These are phyloP conservation scores for Fusarium dimerum DNA, from an alignment of 2,329 filamentous ascomycete genomes.

Conservation along the genomic window DNA sequence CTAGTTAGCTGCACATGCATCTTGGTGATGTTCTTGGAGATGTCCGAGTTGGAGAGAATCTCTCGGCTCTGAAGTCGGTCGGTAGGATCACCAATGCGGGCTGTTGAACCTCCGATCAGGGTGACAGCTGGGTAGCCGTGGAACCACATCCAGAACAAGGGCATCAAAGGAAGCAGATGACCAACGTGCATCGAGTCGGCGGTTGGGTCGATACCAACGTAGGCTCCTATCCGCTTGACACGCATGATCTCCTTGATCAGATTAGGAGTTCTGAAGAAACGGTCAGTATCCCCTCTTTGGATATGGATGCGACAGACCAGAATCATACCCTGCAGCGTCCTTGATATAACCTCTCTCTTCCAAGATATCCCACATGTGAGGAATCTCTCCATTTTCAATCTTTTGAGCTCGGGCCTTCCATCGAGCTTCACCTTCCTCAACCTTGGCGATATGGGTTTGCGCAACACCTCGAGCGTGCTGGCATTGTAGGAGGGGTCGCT, in stretches of 20 bases:
- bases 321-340: conserved; percentile 68
- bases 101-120: conserved; percentile 73
- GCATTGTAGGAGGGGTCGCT: conserved; percentile 23
- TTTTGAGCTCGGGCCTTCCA: conserved; percentile 51
- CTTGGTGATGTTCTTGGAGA: conserved; percentile 65
- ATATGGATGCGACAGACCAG: not conserved
- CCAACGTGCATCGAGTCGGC: conserved; percentile 78
- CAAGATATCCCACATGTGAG: conserved; percentile 63
- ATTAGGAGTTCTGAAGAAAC: conserved; percentile 41
- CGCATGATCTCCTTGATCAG: conserved; percentile 65
- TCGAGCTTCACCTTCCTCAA: conserved; percentile 39
- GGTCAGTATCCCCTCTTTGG: conserved; percentile 1
- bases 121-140: conserved; percentile 69
- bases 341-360: conserved; percentile 75
- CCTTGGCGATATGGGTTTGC: conserved; percentile 46
- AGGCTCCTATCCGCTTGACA: conserved; percentile 67
- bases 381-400: conserved; percentile 51
- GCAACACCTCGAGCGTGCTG: conserved; percentile 39
- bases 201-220: conserved; percentile 82
- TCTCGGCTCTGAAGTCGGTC: conserved; percentile 65
- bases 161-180: conserved; percentile 80
- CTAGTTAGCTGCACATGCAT: conserved; percentile 70
- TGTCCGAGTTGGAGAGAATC: conserved; percentile 50
- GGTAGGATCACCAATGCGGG: conserved; percentile 77
- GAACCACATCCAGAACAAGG: conserved; percentile 81